Base-by-base conservation (phyloP, 768 basidiomycete species). In the Lactarius sanguifluus region DNA sequence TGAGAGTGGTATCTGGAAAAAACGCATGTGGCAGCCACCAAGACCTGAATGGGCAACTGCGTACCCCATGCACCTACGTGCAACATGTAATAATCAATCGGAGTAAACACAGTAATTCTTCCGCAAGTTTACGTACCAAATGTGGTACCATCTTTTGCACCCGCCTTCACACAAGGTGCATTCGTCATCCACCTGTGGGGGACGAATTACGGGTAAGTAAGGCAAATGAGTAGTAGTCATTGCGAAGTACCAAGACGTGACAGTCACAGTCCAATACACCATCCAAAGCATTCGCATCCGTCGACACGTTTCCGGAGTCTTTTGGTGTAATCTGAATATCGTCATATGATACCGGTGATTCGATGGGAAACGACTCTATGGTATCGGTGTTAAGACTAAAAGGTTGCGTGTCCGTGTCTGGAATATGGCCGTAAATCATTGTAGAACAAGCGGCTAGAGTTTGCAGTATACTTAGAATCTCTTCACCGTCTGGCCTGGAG, bases 141-240 rank as follows among this genome's bases (percentile, higher is more conserved):
- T 71, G 74, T 94, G 92, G 73, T 83, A 88, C 90, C 90, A 92
- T 64, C 79, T 82, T 20, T 79, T 79, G 75, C 92, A 92, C n/a
- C 81, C 84, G 10, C 85, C 86, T 66, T 92, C 90, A 71, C 91
- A 94, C 63, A 84, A 81, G 64, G 85, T 81, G 34, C 70, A 72
- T 28, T 82, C 79, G 36, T 66, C 71, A 68, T 88, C 88, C 34
- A 87, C 85, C 18, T 79, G 71, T 91, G 72, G 34, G 66, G 57
- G 55, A 15, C 34, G 32, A 6, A 34, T 56, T 36, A 61, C 57
- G 32, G 62, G 20, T 63, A 5, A 50, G 23, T n/a, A 9, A 38
- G 25, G 36, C 13, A 54, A 40, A 20, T 50, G 54, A 56, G 34
- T n/a, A 64, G 32, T 32, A 12, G 58, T 57, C 28, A 43, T 30